Conservation (phyloP, 768 basidiomycete genomes). For the Amanita pseudoporphyria region DNA sequence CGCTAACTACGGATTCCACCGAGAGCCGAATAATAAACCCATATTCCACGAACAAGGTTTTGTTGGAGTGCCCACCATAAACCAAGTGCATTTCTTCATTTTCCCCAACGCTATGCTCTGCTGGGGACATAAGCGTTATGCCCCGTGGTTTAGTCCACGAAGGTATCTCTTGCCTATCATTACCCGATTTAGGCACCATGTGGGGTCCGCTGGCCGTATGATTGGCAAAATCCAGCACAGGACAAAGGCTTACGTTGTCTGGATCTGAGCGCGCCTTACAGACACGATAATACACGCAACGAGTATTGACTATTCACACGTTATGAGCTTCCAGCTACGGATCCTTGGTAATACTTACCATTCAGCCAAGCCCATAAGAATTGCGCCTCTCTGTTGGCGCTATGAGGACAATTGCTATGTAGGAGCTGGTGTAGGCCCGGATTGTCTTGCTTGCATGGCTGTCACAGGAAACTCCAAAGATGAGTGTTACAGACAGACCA, state of each 20-base stretch:
- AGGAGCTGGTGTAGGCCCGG: constrained; percentile 5
- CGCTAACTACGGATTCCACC: constrained; percentile 16
- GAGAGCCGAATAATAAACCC: constrained; percentile 58
- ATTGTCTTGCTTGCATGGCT: constrained; percentile 12
- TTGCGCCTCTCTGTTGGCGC: constrained; percentile 25
- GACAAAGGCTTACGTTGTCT: constrained; percentile 81
- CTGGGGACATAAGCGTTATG: constrained; percentile 42
- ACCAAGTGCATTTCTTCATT: constrained; percentile 66
- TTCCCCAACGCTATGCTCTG: constrained; percentile 25
- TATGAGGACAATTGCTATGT: constrained; percentile 6
- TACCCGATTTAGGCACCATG: constrained; percentile 32
- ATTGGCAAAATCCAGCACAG: constrained; percentile 88
- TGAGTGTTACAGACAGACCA: constrained; percentile 34
- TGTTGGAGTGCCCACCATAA: constrained; percentile 77
- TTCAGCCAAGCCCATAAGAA: constrained; percentile 92
- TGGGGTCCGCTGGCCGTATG: constrained; percentile 39
- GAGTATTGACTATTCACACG: constrained; percentile 67
- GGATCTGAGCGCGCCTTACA: constrained; percentile 38
- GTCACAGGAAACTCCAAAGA: constrained; percentile 1
- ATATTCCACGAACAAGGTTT: constrained; percentile 79
- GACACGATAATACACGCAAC: constrained; percentile 71
- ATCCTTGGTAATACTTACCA: constrained; percentile 35
- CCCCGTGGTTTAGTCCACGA: constrained; percentile 29
- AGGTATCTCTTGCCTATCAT: constrained; percentile 10
- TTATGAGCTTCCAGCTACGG: not conserved